Evolutionary conservation across 306 rosid genomes (phyloP), one percentile per base, ranked within the genome.

Genomic region (Elaeagnus macrophylla): DNA sequence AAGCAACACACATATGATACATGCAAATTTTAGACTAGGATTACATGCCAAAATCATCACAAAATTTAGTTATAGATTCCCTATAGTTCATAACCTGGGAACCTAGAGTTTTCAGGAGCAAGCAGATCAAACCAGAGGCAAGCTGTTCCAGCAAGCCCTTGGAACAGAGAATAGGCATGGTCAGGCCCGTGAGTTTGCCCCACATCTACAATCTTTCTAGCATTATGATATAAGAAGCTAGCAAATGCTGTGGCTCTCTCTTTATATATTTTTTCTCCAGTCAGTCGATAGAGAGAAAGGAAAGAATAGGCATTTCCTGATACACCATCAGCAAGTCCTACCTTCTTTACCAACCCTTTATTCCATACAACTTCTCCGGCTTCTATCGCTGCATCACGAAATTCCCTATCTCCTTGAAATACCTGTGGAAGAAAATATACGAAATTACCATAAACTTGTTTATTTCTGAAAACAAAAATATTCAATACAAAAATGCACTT

Each of bases 361-460:
- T 89, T 89, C 97, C 94, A 89, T 46, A 89, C 95, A 1, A 83
- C 97, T 72, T 89, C 97, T 60, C 94, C 97, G 3, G 95, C 94
- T 77, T 89, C 95, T 64, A 89, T 86, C 12, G 97, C 94, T 0
- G 95, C 97, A 43, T 86, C 94, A 16, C 95, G 70, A 20, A 89
- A 67, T 54, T 90, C 97, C 49, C 86, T 76, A 53, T 86, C 95
- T 9, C 42, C 66, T 25, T 69, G 70, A 69, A 79, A 86, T 7
- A 83, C 94, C 97, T 86, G 73, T 57, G 39, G 59, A 57, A 10
- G 7, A 6, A 36, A 7, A 50, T 1, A 17, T 3, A 54, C 9
- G 5, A 12, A 6, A 10, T n/a, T 18, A 0, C 37, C 43, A 1
- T 20, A 16, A 20, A 48, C 59, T 16, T 5, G 5, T 19, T 18